A percentile compares a stretch with the other conserved stretches of the same genome.
Evolutionary conservation across 306 rosid genomes (phyloP).

Genomic region (Prunus campanulata): DNA sequence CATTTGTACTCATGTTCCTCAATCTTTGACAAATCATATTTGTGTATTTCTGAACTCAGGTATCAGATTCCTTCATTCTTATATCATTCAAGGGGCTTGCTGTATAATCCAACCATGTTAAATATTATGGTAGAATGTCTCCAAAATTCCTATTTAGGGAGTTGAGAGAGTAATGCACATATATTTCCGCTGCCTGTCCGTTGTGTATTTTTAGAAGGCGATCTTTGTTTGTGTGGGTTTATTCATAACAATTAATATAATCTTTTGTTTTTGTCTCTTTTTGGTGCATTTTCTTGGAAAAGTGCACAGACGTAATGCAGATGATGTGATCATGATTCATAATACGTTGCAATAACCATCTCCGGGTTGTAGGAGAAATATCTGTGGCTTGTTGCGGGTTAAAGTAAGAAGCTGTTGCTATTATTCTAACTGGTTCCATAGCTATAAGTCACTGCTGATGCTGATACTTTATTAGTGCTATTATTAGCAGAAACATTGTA

Average conservation of each 20-base stretch:
- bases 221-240: too few relatives aligned
- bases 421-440: neutral
- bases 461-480: neutral
- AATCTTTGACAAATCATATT: neutral
- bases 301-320: neutral
- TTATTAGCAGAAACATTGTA: neutral
- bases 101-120: too few relatives aligned
- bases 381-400: neutral
- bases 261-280: neutral
- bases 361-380: neutral
- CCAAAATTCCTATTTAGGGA: too few relatives aligned
- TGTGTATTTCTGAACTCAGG: neutral
- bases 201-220: too few relatives aligned
- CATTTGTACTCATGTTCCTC: neutral
- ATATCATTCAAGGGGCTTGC: too few relatives aligned
- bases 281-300: neutral
- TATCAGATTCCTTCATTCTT: too few relatives aligned
- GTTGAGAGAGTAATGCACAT: too few relatives aligned
- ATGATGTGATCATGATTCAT: neutral
- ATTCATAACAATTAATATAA: too few relatives aligned
- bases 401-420: neutral
- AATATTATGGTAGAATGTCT: too few relatives aligned
- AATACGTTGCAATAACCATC: neutral
- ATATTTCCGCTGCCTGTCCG: too few relatives aligned
- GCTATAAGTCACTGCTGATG: neutral